phyloP scores from a whole-genome alignment of 2,329 filamentous ascomycete species.

The Aschersonia sp. region DNA sequence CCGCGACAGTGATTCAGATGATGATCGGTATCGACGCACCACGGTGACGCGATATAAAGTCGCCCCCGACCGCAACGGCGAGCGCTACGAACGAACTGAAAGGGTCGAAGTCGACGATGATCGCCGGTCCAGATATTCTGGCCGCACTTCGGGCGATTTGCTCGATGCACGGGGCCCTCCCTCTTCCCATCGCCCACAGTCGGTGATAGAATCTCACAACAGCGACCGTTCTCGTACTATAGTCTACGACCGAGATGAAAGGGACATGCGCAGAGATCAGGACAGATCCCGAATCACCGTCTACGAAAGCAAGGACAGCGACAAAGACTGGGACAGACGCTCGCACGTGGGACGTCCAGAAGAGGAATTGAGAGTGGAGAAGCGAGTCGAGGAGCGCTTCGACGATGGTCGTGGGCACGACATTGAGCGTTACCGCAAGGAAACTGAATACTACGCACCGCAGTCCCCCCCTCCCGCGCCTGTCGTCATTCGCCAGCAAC shows the following conservation, averaged over 20 bases:
- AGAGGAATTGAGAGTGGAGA: constrained; percentile 37
- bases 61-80: constrained; percentile 21
- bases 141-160: constrained; percentile 24
- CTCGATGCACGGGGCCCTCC: constrained; percentile 23
- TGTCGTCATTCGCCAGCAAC: constrained; percentile 41
- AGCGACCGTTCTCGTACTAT: constrained; percentile 22
- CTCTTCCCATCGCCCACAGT: constrained; percentile 34
- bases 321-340: constrained; percentile 30
- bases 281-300: constrained; percentile 17
- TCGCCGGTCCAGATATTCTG: constrained; percentile 27
- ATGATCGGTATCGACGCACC: constrained; percentile 29
- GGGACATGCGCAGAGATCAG: constrained; percentile 14
- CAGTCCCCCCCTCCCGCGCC: constrained; percentile 33
- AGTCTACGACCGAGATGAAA: constrained; percentile 31
- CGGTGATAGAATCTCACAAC: constrained; percentile 28
- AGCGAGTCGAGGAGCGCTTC: constrained; percentile 33
- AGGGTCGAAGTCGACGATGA: constrained; percentile 30
- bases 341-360: constrained; percentile 22
- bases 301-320: constrained; percentile 17
- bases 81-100: constrained; percentile 23
- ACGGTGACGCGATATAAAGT: constrained; percentile 41
- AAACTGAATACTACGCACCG: constrained; percentile 46
- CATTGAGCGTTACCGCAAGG: constrained; percentile 43
- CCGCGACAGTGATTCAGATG: constrained; percentile 23
- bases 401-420: constrained; percentile 32